Evolutionary conservation across 2,329 filamentous ascomycete genomes (phyloP).

Genomic region (Plectosphaerella plurivora): DNA sequence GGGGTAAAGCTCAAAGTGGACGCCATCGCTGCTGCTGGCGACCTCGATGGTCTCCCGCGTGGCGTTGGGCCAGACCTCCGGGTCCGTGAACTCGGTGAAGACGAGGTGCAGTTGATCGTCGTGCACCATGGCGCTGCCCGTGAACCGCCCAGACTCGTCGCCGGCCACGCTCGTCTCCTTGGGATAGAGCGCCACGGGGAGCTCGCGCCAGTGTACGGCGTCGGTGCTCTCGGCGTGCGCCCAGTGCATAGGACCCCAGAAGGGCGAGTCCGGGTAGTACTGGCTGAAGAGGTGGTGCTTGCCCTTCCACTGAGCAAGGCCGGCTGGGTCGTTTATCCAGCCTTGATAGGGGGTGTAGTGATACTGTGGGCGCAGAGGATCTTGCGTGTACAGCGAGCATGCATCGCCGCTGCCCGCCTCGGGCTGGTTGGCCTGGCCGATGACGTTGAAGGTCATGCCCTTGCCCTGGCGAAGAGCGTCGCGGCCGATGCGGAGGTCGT

Average conservation of each 20-base stretch:
- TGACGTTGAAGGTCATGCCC: conserved; percentile 18
- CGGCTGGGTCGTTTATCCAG: conserved; percentile 22
- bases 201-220: conserved; percentile 18
- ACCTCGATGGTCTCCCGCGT: conserved; percentile 14
- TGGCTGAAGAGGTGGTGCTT: conserved; percentile 21
- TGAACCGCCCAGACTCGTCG: conserved; percentile 17
- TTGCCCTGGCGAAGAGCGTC: conserved; percentile 16
- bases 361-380: conserved; percentile 18
- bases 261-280: conserved; percentile 15
- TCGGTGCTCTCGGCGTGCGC: conserved; percentile 17
- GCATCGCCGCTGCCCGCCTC: conserved; percentile 2
- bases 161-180: conserved; percentile 4
- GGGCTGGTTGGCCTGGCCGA: conserved; percentile 23
- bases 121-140: conserved; percentile 15
- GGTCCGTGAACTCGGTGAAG: conserved; percentile 17
- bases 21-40: conserved; percentile 16
- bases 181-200: conserved; percentile 15
- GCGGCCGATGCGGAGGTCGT: conserved; percentile 22
- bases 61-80: conserved; percentile 14
- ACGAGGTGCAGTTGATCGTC: conserved; percentile 15
- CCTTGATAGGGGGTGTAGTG: conserved; percentile 21
- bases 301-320: conserved; percentile 17
- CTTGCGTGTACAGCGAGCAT: conserved; percentile 17
- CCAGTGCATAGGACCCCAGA: conserved; percentile 21
- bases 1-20: conserved; percentile 12